Base-by-base conservation (phyloP, 495 filamentous ascomycete species). In the Aspergillus saccharolyticus region DNA sequence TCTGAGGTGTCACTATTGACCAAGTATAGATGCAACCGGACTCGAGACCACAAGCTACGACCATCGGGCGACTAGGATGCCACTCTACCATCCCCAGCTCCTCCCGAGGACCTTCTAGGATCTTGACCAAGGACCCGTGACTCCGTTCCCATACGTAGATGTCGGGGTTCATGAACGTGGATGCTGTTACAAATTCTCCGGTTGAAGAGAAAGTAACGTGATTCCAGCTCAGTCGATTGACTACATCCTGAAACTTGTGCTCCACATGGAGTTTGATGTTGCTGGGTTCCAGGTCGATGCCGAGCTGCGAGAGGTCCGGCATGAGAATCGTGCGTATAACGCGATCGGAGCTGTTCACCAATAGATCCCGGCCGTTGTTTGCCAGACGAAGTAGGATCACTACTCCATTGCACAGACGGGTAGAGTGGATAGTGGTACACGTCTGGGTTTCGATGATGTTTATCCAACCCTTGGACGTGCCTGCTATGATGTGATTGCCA, bases 111-210 rank as follows among this genome's bases (percentile, higher is more conserved):
- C 91, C 91, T 68, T 99, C 94, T 17, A 97, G 78, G 74, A 99
- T 97, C 71, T 95, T 93, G 48, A 96, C 91, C 18, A 99, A 74
- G 60, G 89, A 93, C n/a, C 93, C 94, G 66, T 91, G 87, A 51
- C 85, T 87, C 49, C 94, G 84, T 74, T 99, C 94, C 94, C 94
- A 99, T 46, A 99, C 90, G 71, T 97, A 97, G 58, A 99, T 88
- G 67, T 97, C 93, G 54, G 96, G 90, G 67, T 97, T 97, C 78
- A 96, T 96, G 70, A 87, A 95, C 1, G 94, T 96, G 21, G 89
- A 91, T 17, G 95, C 95, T 9, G 89, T 88, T 43, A 97, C 88
- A 44, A 77, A 78, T 68, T 97, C 94, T 33, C 94, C 93, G 0
- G 88, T 91, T 0, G 90, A 86, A 58, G 89, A 94, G 70, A 99